phyloP scores from a whole-genome alignment of 805 yeast species.

The Pichia eremophila region DNA sequence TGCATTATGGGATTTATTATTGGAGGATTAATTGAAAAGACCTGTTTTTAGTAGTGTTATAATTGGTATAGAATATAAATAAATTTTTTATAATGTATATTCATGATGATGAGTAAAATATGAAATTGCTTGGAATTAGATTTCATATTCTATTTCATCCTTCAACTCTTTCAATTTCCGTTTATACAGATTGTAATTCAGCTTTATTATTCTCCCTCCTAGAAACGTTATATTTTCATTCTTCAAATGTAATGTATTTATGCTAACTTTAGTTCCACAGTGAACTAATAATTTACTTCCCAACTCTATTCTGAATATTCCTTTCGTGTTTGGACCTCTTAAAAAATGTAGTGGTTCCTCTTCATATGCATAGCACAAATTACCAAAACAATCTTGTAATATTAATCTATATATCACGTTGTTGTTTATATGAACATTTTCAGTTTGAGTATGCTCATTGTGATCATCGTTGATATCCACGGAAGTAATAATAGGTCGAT shows the following conservation, averaged over 20 bases:
- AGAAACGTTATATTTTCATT: conserved; percentile 14
- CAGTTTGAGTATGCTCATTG: conserved; percentile 1
- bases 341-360: conserved; percentile 43
- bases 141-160: background rate
- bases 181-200: conserved; percentile 20
- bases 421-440: background rate
- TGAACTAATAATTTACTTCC: conserved; percentile 53
- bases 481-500: conserved; percentile 25
- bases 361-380: conserved; percentile 50
- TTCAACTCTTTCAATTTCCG: conserved; percentile 33
- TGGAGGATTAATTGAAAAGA: conserved; percentile 15
- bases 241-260: conserved; percentile 35
- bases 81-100: too few species aligned
- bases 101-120: too few species aligned
- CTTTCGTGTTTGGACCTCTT: conserved; percentile 9
- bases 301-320: conserved; percentile 31
- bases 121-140: background rate
- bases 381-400: conserved; percentile 44
- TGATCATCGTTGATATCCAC: conserved; percentile 41
- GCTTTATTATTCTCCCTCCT: conserved; percentile 23
- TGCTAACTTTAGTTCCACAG: conserved; percentile 35
- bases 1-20: conserved; percentile 67
- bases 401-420: conserved; percentile 40
- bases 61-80: too few species aligned
- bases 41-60: background rate